Base-by-base conservation (phyloP, 176 grass and related monocot genomes). In the Paspalum notatum region DNA sequence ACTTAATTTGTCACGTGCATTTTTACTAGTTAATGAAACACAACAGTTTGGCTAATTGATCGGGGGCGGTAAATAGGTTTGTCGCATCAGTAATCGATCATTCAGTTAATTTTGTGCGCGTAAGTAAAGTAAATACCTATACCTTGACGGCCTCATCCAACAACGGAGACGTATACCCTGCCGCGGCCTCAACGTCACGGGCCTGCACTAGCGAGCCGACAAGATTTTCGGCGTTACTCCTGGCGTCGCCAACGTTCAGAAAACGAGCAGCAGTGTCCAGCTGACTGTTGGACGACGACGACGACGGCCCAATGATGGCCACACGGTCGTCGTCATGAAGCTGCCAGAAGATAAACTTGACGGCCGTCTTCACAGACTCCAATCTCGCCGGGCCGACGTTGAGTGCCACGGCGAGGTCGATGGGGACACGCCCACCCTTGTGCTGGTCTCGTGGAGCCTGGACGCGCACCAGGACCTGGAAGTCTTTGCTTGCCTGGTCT, bases 381-480 rank as follows among this genome's bases (percentile, higher is more conserved):
- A 65, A 8, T 15, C 62, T 65, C 7, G 43, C 9, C 43, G 7
- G 17, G 39, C 63, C 64, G 9, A 67, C 39, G 9, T 67, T 9
- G 73, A 76, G n/a, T 7, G 61, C 74, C 8, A 45, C 55, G 32
- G 57, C 55, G 41, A 76, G 41, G 55, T 76, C 74, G 41, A 76
- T 11, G 21, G 74, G 21, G 56, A 76, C 38, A 5, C 41, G 56
- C 0, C 2, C 32, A 32, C 32, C 32, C 32, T 10, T 3, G 21
- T 8, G 39, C 38, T 66, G 40, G n/a, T 8, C 32, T n/a, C 9
- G n/a, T 2, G 74, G 55, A 21, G 55, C 55, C 56, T 76, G 41
- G 41, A 76, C 21, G 41, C 22, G 5, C 52, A 76, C 55, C 21
- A 61, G 5, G 5, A 76, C 13, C 52, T 61, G 74, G 56, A 76